Evolutionary conservation across 2,329 filamentous ascomycete genomes (phyloP).

Genomic region (Mollisiaceae sp.): DNA sequence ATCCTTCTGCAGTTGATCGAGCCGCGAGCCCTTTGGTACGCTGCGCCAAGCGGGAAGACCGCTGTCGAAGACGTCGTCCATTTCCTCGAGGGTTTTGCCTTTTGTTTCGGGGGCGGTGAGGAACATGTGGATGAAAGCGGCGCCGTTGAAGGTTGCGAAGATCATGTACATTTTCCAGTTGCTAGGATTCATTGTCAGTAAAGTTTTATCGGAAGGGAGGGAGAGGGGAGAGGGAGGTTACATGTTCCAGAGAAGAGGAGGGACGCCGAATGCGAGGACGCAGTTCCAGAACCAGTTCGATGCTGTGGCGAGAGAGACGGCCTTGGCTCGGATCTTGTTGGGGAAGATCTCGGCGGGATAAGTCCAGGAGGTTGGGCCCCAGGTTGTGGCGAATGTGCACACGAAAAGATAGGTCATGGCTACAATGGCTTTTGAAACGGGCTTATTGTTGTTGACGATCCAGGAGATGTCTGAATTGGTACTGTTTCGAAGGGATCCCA

Average conservation of each 20-base stretch:
- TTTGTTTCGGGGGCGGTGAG: constrained; percentile 71
- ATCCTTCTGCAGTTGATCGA: constrained; percentile 53
- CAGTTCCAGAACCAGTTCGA: constrained; percentile 82
- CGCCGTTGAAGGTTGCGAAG: constrained; percentile 74
- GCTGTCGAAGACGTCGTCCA: constrained; percentile 73
- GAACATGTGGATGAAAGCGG: constrained; percentile 71
- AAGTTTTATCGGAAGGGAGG: background rate
- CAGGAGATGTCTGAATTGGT: constrained; percentile 58
- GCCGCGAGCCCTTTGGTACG: constrained; percentile 46
- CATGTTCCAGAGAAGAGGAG: constrained; percentile 57
- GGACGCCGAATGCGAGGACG: constrained; percentile 59
- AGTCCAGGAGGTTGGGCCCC: constrained; percentile 54
- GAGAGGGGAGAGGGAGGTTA: constrained; percentile 4
- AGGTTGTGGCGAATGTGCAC: constrained; percentile 68
- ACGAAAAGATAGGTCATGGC: constrained; percentile 77
- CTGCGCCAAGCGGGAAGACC: constrained; percentile 64
- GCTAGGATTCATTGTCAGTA: constrained; percentile 22
- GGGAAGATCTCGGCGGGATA: constrained; percentile 74
- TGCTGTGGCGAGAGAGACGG: constrained; percentile 74
- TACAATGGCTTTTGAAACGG: constrained; percentile 66
- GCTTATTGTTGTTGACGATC: constrained; percentile 56
- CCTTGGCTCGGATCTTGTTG: constrained; percentile 72
- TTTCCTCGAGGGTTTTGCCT: constrained; percentile 77
- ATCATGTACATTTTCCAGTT: constrained; percentile 74
- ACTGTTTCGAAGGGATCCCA: constrained; percentile 45